These are phyloP conservation scores for Lipomyces mesembrius DNA, from an alignment of 805 yeast genomes.

Conservation along the genomic window DNA sequence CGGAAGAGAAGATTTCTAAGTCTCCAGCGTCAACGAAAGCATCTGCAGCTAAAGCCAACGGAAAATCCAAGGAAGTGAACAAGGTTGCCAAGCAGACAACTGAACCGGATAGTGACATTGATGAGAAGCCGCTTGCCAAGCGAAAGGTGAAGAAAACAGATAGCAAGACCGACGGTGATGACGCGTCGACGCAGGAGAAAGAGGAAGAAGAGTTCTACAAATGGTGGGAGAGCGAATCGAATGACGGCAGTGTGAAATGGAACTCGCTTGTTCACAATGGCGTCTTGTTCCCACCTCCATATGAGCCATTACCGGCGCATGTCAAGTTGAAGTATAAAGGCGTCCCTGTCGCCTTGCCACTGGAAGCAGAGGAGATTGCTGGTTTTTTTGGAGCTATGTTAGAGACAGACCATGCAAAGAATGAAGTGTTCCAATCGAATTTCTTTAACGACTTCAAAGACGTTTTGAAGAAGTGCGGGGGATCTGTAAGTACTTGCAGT, in stretches of 20 bases:
- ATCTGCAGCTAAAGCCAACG: not conserved
- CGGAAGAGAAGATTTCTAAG: not conserved
- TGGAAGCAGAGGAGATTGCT: constrained; percentile 92
- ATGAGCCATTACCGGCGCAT: constrained; percentile 79
- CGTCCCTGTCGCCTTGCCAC: constrained; percentile 72
- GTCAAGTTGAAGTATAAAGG: constrained; percentile 79
- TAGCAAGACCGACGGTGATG: constrained; percentile 8
- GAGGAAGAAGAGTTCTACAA: constrained; percentile 59
- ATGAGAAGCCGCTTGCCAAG: constrained; percentile 9
- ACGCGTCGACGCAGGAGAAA: constrained; percentile 6
- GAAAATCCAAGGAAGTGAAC: not conserved
- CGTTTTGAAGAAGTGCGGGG: constrained; percentile 73
- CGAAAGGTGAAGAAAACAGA: not conserved
- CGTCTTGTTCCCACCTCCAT: constrained; percentile 90
- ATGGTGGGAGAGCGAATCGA: constrained; percentile 79
- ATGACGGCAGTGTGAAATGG: constrained; percentile 81
- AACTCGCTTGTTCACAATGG: constrained; percentile 84
- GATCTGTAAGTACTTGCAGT: constrained; percentile 50
- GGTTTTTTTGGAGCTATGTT: constrained; percentile 91
- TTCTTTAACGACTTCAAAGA: constrained; percentile 78
- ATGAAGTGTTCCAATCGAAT: constrained; percentile 83
- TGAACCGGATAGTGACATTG: not conserved
- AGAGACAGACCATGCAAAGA: constrained; percentile 85
- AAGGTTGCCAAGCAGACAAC: not conserved
- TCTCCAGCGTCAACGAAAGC: not conserved